Percentiles rank a stretch among this genome's conserved stretches.
These are phyloP conservation scores for Myriangium duriaei DNA, from an alignment of 2,329 filamentous ascomycete species.

Conservation along the genomic window DNA sequence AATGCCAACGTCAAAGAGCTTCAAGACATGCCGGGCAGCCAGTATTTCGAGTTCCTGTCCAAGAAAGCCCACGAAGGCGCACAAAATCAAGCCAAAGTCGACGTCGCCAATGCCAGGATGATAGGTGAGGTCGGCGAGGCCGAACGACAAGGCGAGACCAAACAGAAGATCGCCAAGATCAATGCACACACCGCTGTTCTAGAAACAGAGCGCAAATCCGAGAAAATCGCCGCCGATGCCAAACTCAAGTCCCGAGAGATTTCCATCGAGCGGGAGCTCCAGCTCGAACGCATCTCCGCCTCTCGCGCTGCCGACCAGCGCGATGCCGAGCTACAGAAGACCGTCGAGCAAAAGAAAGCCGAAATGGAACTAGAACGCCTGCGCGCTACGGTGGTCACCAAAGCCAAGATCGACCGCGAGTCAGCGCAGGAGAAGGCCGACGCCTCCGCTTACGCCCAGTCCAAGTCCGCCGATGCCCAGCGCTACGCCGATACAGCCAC, in stretches of 20 bases:
- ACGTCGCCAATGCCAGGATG: conserved; percentile 46
- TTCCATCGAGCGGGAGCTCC: conserved; percentile 58
- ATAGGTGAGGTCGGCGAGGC: conserved; percentile 65
- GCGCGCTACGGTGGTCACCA: conserved; percentile 64
- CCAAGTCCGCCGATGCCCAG: conserved; percentile 35
- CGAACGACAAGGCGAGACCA: conserved; percentile 64
- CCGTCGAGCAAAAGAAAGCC: conserved; percentile 66
- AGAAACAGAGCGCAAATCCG: conserved; percentile 72
- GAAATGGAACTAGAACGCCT: conserved; percentile 70
- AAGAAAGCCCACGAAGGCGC: conserved; percentile 78
- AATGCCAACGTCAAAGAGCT: conserved; percentile 77
- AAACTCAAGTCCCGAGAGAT: conserved; percentile 62
- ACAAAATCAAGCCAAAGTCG: conserved; percentile 61
- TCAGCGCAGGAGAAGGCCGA: conserved; percentile 57
- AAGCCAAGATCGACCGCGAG: conserved; percentile 59
- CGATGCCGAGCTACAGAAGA: conserved; percentile 68
- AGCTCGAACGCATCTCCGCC: conserved; percentile 63
- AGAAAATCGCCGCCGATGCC: conserved; percentile 68
- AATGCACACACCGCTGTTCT: conserved; percentile 73
- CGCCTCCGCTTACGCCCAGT: conserved; percentile 37
- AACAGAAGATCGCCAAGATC: conserved; percentile 80
- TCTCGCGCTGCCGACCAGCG: conserved; percentile 58
- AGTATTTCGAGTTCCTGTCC: conserved; percentile 71
- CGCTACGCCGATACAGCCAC: conserved; percentile 33
- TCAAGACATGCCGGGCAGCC: conserved; percentile 67